A percentile compares a stretch with the other conserved stretches of the same genome.
These are phyloP conservation scores for Phytophthora agathidicida DNA, from an alignment of 352 stramenopile species.

Conservation along the genomic window DNA sequence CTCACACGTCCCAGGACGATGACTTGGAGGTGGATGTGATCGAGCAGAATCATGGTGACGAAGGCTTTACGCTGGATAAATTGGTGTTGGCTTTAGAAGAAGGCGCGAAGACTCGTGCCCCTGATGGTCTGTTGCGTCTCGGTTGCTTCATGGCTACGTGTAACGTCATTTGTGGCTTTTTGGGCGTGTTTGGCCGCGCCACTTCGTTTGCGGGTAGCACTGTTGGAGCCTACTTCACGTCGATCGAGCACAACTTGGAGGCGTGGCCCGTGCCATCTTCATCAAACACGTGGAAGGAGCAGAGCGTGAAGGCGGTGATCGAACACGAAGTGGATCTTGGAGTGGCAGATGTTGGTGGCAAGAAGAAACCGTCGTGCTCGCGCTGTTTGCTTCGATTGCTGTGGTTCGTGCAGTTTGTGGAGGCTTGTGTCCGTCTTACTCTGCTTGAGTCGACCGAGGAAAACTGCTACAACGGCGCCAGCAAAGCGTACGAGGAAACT, in stretches of 20 bases:
- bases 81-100: conserved; percentile 48
- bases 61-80: conserved; percentile 52
- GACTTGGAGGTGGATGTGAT: conserved; percentile 69
- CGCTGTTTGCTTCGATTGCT: conserved; percentile 75
- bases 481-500: conserved; percentile 86
- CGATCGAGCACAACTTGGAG: conserved; percentile 69
- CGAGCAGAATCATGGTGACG: conserved; percentile 38
- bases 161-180: conserved; percentile 70
- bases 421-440: conserved; percentile 72
- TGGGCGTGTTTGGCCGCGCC: conserved; percentile 79
- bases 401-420: conserved; percentile 89
- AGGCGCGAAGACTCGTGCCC: conserved; percentile 30
- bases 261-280: conserved; percentile 41
- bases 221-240: conserved; percentile 73
- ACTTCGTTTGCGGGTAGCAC: conserved; percentile 84
- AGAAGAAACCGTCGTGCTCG: conserved; percentile 84
- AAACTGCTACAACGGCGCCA: conserved; percentile 64
- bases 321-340: conserved; percentile 69
- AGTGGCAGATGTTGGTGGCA: conserved; percentile 67
- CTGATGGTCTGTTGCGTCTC: conserved; percentile 50
- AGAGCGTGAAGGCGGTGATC: conserved; percentile 62
- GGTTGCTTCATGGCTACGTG: conserved; percentile 57
- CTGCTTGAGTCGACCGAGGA: conserved; percentile 71
- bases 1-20: conserved; percentile 47
- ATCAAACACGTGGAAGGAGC: conserved; percentile 50